Conservation (phyloP, 371 early-diverging fungal species). For the Dinochytrium kinnereticum region DNA sequence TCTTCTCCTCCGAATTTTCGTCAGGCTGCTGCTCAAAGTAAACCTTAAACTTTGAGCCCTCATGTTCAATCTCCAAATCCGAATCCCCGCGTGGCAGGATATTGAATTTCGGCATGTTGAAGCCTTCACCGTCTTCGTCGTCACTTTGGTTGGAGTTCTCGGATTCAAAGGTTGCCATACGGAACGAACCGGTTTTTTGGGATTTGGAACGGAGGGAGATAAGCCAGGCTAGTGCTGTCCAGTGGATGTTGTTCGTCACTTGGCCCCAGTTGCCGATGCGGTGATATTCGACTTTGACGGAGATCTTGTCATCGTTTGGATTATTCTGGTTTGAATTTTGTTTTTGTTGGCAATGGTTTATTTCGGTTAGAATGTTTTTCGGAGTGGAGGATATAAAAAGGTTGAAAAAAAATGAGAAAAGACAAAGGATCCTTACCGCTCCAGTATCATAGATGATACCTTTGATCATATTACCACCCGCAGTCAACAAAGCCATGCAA, state of each 20-base stretch:
- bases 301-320: slow-evolving; percentile 10
- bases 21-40: slow-evolving; percentile 33
- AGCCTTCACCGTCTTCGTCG: slow-evolving; percentile 31
- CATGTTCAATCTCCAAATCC: slow-evolving; percentile 40
- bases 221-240: slow-evolving; percentile 46
- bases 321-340: slow-evolving; percentile 13
- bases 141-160: slow-evolving; percentile 26
- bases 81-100: slow-evolving; percentile 46
- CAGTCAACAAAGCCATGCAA: slow-evolving; percentile 32
- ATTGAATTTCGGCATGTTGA: slow-evolving; percentile 42
- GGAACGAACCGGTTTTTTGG: slow-evolving; percentile 41
- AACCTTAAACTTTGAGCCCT: slow-evolving; percentile 37
- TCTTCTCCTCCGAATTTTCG: slow-evolving; percentile 24
- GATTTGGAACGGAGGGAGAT: slow-evolving; percentile 36
- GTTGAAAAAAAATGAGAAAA: not conserved
- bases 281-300: slow-evolving; percentile 43
- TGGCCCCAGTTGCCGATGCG: slow-evolving; percentile 36
- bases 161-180: slow-evolving; percentile 43
- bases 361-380: not conserved
- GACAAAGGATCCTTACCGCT: not conserved
- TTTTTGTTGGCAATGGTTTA: not conserved
- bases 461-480: slow-evolving; percentile 30
- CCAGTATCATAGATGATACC: slow-evolving; percentile 4
- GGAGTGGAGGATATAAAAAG: not conserved
- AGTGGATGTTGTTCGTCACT: slow-evolving; percentile 11